Base-by-base conservation (phyloP, 1,284 basidiomycete species). In the Apiotrichum domesticum region DNA sequence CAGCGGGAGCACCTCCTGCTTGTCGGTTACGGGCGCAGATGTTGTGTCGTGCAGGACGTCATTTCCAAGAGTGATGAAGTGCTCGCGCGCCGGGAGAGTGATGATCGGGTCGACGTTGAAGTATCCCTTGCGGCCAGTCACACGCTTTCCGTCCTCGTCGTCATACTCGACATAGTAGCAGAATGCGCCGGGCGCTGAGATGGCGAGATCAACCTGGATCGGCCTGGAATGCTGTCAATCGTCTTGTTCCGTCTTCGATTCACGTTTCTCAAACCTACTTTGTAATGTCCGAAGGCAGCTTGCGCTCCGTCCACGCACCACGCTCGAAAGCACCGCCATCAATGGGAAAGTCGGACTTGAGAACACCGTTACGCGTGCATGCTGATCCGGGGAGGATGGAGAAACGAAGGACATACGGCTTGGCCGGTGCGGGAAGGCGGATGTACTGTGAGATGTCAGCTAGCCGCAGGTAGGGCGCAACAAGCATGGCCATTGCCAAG, bases 81-180 rank as follows among this genome's bases (percentile, higher is more conserved):
- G 79, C 1, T 85, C 80, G 35, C 92, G 86, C 3, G 82, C 79
- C 64, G 86, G 89, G 47, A 83, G 79, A 44, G 82, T 84, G 58
- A 97, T 84, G 61, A 90, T 81, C 13, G 93, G 93, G 71, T 97
- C 94, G 63, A 97, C 85, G 74, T 95, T 95, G 79, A 97, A 96
- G 77, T 92, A 96, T 2, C 93, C 92, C 67, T 89, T 84, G 54
- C 88, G 84, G 43, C 90, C 88, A 61, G 84, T 85, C 56, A 87
- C 75, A 58, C 90, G 84, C 6, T 55, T 52, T 5, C 68, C 65
- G 2, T 83, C 81, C 13, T 67, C 58, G 1, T 62, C 63, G 63
- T 94, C 91, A 73, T 94, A 90, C 76, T 96, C 92, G 54, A 96
- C 80, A 84, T 86, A 95, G 76, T 91, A 97, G 57, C 88, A 84